Evolutionary conservation across 176 grass and related monocot species (phyloP), one percentile per base, ranked within the genome.

Genomic region (Musa beccarii): DNA sequence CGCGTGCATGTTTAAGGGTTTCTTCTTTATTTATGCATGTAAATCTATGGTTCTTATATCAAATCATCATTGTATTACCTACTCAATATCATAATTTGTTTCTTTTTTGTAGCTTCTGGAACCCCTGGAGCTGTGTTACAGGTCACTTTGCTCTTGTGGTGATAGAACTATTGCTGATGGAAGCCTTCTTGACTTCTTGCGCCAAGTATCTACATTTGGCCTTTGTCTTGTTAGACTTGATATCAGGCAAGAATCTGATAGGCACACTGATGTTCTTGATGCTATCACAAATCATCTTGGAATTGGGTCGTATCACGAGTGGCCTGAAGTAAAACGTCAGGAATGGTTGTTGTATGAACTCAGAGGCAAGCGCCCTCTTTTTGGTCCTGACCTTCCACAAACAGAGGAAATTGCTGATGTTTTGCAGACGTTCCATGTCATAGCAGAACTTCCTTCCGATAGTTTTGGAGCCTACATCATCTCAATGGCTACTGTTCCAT

Each of bases 161-260:
- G 95, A 99, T 84, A 93, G 89, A 73, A 49, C 84, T 81, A 89
- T 99, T 82, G 95, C 95, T 66, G 95, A 99, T 8, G 95, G 95
- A 85, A 94, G 86, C 62, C 95, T 99, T 79, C 95, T 99, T 70
- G 90, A 99, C 84, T 99, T 94, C 84, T 68, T 99, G 86, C 95
- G 95, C 78, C 95, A 94, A 90, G 88, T 99, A 77, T 99, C 90
- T 65, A 99, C 95, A 75, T 99, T 99, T 13, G 88, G 95, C 20
- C 86, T 99, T 72, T 89, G 90, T 76, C 86, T 99, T 76, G 90
- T 99, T 51, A 94, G 88, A 76, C 95, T 99, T 66, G 95, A 99
- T 79, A 99, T 99, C 25, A 90, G 95, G 76, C 95, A 99, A 86
- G 95, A 94, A 86, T 99, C 95, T 82, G 95, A 99, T 43, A 87